A percentile compares a stretch with the other conserved stretches of the same genome.
Evolutionary conservation across 306 rosid genomes (phyloP).

Genomic region (Quercus engelmannii): DNA sequence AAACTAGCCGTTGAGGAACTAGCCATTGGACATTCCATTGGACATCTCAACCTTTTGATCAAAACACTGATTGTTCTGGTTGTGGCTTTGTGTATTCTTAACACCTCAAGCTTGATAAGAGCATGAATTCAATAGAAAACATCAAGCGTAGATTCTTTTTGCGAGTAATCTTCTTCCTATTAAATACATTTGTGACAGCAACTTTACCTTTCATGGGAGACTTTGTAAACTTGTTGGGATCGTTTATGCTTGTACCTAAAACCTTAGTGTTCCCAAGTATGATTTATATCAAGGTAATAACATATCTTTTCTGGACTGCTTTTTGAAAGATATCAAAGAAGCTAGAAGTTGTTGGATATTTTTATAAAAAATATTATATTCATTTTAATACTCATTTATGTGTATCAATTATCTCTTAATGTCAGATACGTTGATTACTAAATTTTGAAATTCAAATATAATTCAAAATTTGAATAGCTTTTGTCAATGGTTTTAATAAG

Average conservation of each 20-base stretch:
- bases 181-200: constrained; percentile 42
- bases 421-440: too few relatives aligned
- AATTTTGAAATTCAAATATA: too few relatives aligned
- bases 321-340: neutral
- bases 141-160: constrained; percentile 32
- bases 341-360: neutral
- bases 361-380: too few relatives aligned
- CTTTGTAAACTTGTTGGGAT: constrained; percentile 54
- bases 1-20: too few relatives aligned
- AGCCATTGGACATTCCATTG: too few relatives aligned
- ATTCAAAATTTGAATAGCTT: too few relatives aligned
- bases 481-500: too few relatives aligned
- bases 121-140: constrained; percentile 39
- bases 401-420: too few relatives aligned
- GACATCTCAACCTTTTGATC: too few relatives aligned
- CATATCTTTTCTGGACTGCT: neutral
- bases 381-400: too few relatives aligned
- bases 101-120: constrained; percentile 12
- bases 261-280: constrained; percentile 63
- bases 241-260: constrained; percentile 46
- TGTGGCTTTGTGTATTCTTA: too few relatives aligned
- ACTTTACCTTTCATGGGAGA: constrained; percentile 60
- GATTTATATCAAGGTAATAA: constrained; percentile 50
- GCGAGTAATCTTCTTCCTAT: constrained; percentile 25
- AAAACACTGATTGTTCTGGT: too few relatives aligned